Evolutionary conservation across 768 basidiomycete genomes (phyloP).

Genomic region (Leucocoprinus leucothites): DNA sequence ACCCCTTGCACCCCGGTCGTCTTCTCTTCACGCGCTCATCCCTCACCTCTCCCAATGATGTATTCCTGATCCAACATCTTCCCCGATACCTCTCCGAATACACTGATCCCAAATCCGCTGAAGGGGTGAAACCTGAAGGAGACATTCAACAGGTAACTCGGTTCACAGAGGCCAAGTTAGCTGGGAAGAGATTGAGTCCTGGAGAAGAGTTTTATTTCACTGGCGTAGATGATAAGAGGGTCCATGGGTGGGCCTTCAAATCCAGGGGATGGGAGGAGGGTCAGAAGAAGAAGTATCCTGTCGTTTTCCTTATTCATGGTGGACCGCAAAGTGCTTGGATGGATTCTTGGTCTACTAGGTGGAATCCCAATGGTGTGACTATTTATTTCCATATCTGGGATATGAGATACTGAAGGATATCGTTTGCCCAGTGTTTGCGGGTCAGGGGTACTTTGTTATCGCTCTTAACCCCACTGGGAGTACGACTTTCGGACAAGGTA

Average conservation of each 20-base stretch:
- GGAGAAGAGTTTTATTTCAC: conserved; percentile 90
- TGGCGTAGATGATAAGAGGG: conserved; percentile 68
- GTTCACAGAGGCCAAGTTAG: conserved; percentile 56
- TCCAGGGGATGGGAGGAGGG: conserved; percentile 73
- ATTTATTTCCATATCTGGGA: neutral
- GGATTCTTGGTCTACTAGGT: conserved; percentile 87
- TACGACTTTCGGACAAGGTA: conserved; percentile 89
- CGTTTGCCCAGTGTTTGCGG: conserved; percentile 56
- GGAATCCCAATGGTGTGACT: conserved; percentile 79
- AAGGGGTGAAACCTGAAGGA: neutral
- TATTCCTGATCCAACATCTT: conserved; percentile 58
- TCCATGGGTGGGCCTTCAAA: conserved; percentile 85
- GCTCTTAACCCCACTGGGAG: conserved; percentile 93
- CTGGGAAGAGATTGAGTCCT: conserved; percentile 51
- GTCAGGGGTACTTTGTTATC: conserved; percentile 86
- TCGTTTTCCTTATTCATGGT: conserved; percentile 82
- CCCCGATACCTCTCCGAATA: conserved; percentile 6
- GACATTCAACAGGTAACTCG: conserved; percentile 53
- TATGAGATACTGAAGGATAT: neutral
- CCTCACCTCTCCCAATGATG: conserved; percentile 76
- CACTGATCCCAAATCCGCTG: neutral
- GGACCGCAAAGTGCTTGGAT: conserved; percentile 88
- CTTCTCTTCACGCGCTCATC: conserved; percentile 75
- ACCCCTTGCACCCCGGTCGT: conserved; percentile 54
- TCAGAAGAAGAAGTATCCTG: conserved; percentile 74